Evolutionary conservation across 2,329 filamentous ascomycete species (phyloP).

Genomic region (Beauveria pseudobassiana): DNA sequence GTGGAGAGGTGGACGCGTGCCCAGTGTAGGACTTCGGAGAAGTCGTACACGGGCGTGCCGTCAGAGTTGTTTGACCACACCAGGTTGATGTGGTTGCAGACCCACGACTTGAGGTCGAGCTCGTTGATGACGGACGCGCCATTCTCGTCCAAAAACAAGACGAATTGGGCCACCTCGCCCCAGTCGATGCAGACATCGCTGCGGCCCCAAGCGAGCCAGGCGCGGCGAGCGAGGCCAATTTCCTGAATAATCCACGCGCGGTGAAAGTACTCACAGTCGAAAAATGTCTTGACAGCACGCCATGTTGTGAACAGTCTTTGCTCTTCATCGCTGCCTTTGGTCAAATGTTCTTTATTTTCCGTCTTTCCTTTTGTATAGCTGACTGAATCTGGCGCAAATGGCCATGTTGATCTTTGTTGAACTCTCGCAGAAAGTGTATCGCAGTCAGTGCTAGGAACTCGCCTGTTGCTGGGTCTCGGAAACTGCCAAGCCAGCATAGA

Average conservation of each 20-base stretch:
- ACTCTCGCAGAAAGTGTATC: slow-evolving; percentile 3
- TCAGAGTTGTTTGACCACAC: slow-evolving; percentile 9
- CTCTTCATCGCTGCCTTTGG: neutral
- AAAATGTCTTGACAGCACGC: slow-evolving; percentile 13
- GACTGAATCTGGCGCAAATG: slow-evolving; percentile 1
- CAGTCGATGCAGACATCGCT: slow-evolving; percentile 8
- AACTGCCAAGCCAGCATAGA: slow-evolving; percentile 13
- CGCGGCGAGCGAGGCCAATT: slow-evolving; percentile 12
- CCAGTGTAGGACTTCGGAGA: slow-evolving; percentile 11
- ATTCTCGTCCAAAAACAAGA: slow-evolving; percentile 8
- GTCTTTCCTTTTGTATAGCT: neutral
- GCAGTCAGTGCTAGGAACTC: neutral
- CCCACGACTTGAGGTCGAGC: slow-evolving; percentile 11
- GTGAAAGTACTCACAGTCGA: slow-evolving; percentile 15
- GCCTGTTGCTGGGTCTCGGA: neutral
- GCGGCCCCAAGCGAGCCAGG: slow-evolving; percentile 7
- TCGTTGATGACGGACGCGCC: slow-evolving; percentile 12
- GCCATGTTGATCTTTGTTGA: neutral
- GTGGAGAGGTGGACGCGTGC: slow-evolving; percentile 9
- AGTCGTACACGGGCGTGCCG: slow-evolving; percentile 6
- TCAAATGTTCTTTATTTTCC: neutral
- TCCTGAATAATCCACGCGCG: slow-evolving; percentile 19
- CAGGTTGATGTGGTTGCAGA: slow-evolving; percentile 12
- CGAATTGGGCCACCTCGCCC: slow-evolving; percentile 2
- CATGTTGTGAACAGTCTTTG: neutral